Percentiles rank a stretch among this genome's conserved stretches.
phyloP scores from a whole-genome alignment of 2,329 filamentous ascomycete species.

The Biscogniauxia mediterranea region DNA sequence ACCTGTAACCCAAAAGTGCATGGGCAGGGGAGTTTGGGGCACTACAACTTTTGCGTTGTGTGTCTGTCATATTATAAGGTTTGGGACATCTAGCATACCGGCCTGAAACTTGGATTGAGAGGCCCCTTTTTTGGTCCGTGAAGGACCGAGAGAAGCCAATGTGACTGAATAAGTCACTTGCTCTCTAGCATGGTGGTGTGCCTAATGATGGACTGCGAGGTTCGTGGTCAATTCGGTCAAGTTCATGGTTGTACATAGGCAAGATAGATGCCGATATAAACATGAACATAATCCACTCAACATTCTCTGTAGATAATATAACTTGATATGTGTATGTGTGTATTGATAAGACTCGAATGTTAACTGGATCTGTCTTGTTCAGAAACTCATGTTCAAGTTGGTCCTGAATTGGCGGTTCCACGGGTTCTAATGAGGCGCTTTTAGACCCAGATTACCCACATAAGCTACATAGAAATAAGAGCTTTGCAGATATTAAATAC shows the following conservation, averaged over 20 bases:
- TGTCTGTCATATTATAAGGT: neutral
- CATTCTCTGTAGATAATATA: neutral
- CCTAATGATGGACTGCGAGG: neutral
- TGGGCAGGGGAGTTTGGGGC: neutral
- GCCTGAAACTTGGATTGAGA: neutral
- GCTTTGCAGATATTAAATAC: too few relatives aligned
- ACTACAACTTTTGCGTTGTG: neutral
- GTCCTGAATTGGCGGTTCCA: too few relatives aligned
- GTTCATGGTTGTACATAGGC: neutral
- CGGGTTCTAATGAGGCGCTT: too few relatives aligned
- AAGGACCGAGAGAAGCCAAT: neutral
- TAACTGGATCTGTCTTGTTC: too few relatives aligned
- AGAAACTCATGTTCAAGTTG: too few relatives aligned
- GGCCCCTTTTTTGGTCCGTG: neutral
- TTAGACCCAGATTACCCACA: too few relatives aligned
- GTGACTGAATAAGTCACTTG: neutral
- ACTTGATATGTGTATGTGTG: too few relatives aligned
- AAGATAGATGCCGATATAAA: neutral
- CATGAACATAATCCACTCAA: neutral
- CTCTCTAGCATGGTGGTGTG: neutral
- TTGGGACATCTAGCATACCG: neutral
- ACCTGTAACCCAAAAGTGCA: neutral
- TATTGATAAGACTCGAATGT: too few relatives aligned
- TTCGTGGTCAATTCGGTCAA: neutral
- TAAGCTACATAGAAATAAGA: too few relatives aligned